These are phyloP conservation scores for Boletus speciosus DNA, from an alignment of 768 basidiomycete species.

Conservation along the genomic window DNA sequence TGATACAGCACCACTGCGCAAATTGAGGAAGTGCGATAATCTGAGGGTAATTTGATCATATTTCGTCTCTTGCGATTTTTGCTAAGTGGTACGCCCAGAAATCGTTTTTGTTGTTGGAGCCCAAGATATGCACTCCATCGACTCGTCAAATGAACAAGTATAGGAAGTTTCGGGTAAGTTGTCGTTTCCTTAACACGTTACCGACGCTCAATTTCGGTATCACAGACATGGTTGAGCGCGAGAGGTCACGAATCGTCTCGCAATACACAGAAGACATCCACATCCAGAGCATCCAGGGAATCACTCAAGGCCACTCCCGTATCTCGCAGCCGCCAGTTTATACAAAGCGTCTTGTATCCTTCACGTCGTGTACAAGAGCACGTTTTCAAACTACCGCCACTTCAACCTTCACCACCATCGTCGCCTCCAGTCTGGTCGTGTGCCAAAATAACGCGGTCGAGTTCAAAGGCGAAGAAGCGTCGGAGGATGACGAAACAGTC, in stretches of 20 bases:
- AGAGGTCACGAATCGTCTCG: not conserved
- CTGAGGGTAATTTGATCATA: not conserved
- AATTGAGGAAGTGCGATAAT: not conserved
- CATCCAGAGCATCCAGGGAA: not conserved
- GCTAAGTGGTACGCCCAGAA: constrained; percentile 8
- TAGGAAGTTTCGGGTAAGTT: constrained; percentile 4
- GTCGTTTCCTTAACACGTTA: not conserved
- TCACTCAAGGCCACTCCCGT: not conserved
- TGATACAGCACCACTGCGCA: not conserved
- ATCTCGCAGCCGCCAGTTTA: not conserved
- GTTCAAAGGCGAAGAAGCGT: constrained; percentile 2
- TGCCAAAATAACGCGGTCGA: constrained; percentile 17
- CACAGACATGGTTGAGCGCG: constrained; percentile 5
- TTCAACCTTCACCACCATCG: not conserved
- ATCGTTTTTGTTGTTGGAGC: not conserved
- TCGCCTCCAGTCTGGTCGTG: constrained; percentile 14
- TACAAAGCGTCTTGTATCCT: not conserved
- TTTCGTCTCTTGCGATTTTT: not conserved
- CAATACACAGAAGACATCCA: not conserved
- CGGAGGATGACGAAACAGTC: constrained; percentile 7
- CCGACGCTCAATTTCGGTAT: not conserved
- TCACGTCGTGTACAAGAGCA: not conserved
- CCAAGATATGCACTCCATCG: not conserved
- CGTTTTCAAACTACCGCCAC: not conserved
- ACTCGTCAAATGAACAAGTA: not conserved